Conservation (phyloP, 2,329 filamentous ascomycete species). For the Aspergillus aculeatinus region DNA sequence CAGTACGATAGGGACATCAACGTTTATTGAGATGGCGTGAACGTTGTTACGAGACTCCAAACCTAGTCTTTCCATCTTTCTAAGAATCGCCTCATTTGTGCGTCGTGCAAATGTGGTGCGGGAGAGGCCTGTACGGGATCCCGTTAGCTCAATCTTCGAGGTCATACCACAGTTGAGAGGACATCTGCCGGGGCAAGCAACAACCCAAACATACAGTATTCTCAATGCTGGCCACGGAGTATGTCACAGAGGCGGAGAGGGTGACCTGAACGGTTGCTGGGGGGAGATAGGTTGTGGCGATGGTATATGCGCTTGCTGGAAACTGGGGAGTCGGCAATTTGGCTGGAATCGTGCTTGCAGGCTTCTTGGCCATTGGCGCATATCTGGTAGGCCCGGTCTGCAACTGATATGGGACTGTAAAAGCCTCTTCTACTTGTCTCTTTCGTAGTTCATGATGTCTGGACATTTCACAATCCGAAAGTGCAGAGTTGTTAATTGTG, state of each 20-base stretch:
- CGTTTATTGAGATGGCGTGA: constrained; percentile 5
- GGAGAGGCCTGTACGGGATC: constrained; percentile 51
- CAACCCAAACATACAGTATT: constrained; percentile 55
- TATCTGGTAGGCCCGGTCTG: constrained; percentile 59
- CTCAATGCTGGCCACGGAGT: constrained; percentile 52
- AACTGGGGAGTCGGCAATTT: constrained; percentile 49
- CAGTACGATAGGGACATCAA: background rate
- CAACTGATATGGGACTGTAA: constrained; percentile 52
- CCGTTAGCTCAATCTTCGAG: constrained; percentile 7
- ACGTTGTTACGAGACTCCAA: background rate
- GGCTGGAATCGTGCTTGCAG: constrained; percentile 58
- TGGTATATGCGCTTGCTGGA: constrained; percentile 55
- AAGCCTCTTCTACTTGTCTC: constrained; percentile 29
- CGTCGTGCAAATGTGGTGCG: constrained; percentile 51
- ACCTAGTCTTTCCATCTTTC: constrained; percentile 59
- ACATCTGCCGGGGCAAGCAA: background rate
- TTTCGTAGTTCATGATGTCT: constrained; percentile 28
- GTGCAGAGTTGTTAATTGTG: constrained; percentile 15
- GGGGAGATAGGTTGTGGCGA: constrained; percentile 54
- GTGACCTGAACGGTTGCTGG: constrained; percentile 51
- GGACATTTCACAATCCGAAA: constrained; percentile 2
- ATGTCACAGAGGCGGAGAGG: constrained; percentile 51
- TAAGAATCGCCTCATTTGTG: constrained; percentile 55
- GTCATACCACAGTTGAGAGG: background rate
- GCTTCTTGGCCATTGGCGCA: constrained; percentile 61